A percentile compares a stretch with the other conserved stretches of the same genome.
Evolutionary conservation across 23 red algal species (phyloP).

Genomic region (Gracilariopsis chorda): DNA sequence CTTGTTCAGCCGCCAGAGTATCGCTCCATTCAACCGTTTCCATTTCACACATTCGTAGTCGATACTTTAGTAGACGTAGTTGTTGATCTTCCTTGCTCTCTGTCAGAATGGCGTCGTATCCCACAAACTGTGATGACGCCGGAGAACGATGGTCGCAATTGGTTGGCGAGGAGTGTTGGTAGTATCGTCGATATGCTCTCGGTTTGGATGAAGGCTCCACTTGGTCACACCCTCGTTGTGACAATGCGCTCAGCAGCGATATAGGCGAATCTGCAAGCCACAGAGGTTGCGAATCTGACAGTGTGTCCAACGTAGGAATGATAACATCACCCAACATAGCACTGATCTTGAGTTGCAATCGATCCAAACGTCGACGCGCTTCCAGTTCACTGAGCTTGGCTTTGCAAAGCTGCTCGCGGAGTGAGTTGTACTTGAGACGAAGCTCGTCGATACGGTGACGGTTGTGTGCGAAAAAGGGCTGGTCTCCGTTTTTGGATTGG

Average conservation of each 20-base stretch:
- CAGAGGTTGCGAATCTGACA: background rate
- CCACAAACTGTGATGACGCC: background rate
- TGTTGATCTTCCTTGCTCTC: constrained; percentile 21
- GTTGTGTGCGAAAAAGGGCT: background rate
- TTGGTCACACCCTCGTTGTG: background rate
- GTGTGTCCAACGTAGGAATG: constrained; percentile 17
- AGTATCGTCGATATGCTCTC: too few species aligned
- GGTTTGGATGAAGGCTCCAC: background rate
- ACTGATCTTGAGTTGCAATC: constrained; percentile 17
- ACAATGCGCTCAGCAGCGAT: too few species aligned
- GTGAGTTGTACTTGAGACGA: background rate
- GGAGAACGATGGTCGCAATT: too few species aligned
- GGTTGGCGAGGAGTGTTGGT: too few species aligned
- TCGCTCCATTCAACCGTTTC: constrained; percentile 24
- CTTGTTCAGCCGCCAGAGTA: background rate
- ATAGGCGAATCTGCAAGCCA: background rate
- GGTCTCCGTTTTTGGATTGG: background rate
- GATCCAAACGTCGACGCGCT: background rate
- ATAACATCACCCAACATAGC: constrained; percentile 37
- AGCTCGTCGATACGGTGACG: background rate
- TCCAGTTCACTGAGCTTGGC: constrained; percentile 28
- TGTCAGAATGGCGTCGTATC: background rate
- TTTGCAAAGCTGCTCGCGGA: background rate
- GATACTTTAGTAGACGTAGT: constrained; percentile 32
- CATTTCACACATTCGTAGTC: constrained; percentile 35